Percentiles rank a stretch among this genome's conserved stretches.
Conservation (phyloP, 2,329 filamentous ascomycete species). For the Cercospora zeae-maydis region DNA sequence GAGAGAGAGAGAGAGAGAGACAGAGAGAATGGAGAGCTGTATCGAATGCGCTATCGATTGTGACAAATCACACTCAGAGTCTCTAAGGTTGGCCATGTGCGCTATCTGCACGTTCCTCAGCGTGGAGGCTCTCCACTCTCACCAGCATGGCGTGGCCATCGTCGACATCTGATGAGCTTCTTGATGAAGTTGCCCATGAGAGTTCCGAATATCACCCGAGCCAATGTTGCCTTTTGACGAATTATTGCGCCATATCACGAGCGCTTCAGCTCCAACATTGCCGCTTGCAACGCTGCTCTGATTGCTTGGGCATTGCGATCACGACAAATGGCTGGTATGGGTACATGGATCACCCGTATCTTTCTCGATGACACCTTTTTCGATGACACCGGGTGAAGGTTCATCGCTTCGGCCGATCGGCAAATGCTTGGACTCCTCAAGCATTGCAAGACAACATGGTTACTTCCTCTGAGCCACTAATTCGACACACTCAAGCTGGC, state of each 20-base stretch:
- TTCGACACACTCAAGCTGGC: neutral
- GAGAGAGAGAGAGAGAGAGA: too few species aligned
- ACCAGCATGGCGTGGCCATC: neutral
- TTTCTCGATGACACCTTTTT: neutral
- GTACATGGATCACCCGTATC: neutral
- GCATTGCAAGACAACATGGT: neutral
- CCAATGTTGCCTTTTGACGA: constrained; percentile 6
- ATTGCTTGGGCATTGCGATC: neutral
- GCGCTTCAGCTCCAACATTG: neutral
- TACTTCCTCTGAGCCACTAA: neutral
- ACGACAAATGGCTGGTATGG: neutral
- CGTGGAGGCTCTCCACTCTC: neutral
- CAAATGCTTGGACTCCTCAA: neutral
- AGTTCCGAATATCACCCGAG: constrained; percentile 3
- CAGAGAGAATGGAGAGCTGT: too few species aligned
- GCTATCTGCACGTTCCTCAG: neutral
- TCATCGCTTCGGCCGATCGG: constrained; percentile 17
- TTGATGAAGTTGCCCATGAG: neutral
- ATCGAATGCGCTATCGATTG: neutral
- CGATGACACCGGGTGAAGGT: neutral
- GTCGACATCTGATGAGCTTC: neutral
- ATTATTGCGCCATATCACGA: constrained; percentile 10
- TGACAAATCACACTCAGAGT: neutral
- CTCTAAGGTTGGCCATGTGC: neutral
- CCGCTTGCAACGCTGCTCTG: neutral